Conservation (phyloP, 1,139 yeast genomes). For the Diutina mesorugosa region DNA sequence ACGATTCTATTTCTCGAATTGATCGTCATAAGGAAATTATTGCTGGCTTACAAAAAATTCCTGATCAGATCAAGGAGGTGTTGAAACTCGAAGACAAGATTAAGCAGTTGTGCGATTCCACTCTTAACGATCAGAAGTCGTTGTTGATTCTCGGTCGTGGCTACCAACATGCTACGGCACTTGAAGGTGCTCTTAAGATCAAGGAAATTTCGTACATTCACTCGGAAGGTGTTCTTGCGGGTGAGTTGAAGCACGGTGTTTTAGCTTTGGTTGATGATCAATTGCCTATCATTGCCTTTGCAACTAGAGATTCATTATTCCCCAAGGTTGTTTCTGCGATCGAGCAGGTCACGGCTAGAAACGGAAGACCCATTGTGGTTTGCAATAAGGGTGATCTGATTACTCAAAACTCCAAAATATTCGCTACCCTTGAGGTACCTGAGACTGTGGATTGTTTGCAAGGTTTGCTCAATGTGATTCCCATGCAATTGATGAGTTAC, state of each 20-base stretch:
- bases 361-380: conserved; percentile 91
- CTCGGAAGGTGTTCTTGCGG: conserved; percentile 98
- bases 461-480: conserved; percentile 89
- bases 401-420: conserved; percentile 35
- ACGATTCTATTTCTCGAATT: conserved; percentile 70
- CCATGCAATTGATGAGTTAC: conserved; percentile 91
- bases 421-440: conserved; percentile 79
- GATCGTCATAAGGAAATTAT: conserved; percentile 78
- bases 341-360: conserved; percentile 94
- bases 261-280: conserved; percentile 91
- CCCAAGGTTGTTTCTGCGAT: conserved; percentile 95
- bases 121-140: conserved; percentile 72
- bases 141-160: conserved; percentile 92
- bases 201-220: conserved; percentile 98
- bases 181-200: conserved; percentile 96
- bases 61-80: conserved; percentile 73
- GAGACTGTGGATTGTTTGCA: conserved; percentile 94
- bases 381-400: conserved; percentile 80
- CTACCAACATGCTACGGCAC: conserved; percentile 91
- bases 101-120: conserved; percentile 59
- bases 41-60: conserved; percentile 72
- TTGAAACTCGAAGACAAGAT: conserved; percentile 63
- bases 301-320: conserved; percentile 94
- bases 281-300: conserved; percentile 89
- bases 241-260: conserved; percentile 97